phyloP scores from a whole-genome alignment of 306 rosid genomes.

The Trifolium dubium region DNA sequence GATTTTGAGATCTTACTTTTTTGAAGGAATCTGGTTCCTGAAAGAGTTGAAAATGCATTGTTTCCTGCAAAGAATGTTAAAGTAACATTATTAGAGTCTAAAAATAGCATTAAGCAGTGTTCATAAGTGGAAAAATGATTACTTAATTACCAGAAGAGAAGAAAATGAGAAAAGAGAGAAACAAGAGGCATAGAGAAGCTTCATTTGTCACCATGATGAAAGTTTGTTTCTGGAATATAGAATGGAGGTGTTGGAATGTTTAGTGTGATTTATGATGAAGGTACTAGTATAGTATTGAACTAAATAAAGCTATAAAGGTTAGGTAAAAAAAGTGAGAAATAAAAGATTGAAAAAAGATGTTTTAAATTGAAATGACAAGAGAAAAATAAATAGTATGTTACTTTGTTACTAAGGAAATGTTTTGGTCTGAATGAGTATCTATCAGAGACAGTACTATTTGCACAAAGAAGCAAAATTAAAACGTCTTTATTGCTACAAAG shows the following conservation, averaged over 20 bases:
- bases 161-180: slow-evolving; percentile 58
- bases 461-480: slow-evolving; percentile 38
- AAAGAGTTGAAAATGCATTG: slow-evolving; percentile 44
- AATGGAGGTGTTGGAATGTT: slow-evolving; percentile 40
- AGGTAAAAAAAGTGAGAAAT: slow-evolving; percentile 12
- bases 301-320: slow-evolving; percentile 27
- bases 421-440: neutral
- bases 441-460: neutral
- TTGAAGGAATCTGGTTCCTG: slow-evolving; percentile 45
- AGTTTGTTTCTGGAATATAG: slow-evolving; percentile 39
- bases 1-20: slow-evolving; percentile 51
- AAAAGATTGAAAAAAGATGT: slow-evolving; percentile 27
- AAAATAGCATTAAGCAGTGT: slow-evolving; percentile 18
- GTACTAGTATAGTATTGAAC: slow-evolving; percentile 20
- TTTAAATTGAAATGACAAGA: slow-evolving; percentile 32
- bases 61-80: slow-evolving; percentile 40
- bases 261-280: slow-evolving; percentile 40
- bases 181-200: slow-evolving; percentile 55
- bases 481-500: slow-evolving; percentile 38
- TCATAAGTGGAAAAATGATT: slow-evolving; percentile 5
- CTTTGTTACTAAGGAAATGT: slow-evolving; percentile 68
- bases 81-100: neutral
- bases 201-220: slow-evolving; percentile 54
- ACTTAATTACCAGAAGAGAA: slow-evolving; percentile 62
- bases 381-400: slow-evolving; percentile 47